Percentiles rank a stretch among this genome's conserved stretches.
These are phyloP conservation scores for Odontarrhena argentea DNA, from an alignment of 345 rosid species.

Conservation along the genomic window DNA sequence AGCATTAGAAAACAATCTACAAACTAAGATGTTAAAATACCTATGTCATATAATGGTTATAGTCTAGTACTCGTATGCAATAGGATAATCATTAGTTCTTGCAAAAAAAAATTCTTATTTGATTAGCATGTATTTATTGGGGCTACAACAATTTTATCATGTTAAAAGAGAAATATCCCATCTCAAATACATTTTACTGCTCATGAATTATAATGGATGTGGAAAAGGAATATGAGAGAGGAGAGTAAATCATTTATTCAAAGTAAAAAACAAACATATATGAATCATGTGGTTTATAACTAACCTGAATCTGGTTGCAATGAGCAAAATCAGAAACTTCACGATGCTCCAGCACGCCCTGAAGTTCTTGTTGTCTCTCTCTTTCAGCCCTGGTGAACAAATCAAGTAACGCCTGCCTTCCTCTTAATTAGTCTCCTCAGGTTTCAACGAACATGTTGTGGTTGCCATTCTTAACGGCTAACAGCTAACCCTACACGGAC, in stretches of 20 bases:
- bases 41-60: not conserved
- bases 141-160: not conserved
- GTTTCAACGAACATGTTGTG: slow-evolving; percentile 74
- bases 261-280: slow-evolving; percentile 13
- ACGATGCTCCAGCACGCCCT: slow-evolving; percentile 90
- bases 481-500: slow-evolving; percentile 56
- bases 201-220: not conserved
- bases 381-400: slow-evolving; percentile 85
- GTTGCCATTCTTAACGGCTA: slow-evolving; percentile 70
- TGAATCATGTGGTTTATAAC: slow-evolving; percentile 16
- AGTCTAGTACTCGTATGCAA: slow-evolving; percentile 11
- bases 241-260: not conserved
- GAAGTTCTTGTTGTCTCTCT: slow-evolving; percentile 88
- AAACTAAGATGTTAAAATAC: slow-evolving; percentile 1
- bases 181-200: not conserved
- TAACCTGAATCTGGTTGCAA: slow-evolving; percentile 96
- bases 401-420: slow-evolving; percentile 89
- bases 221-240: slow-evolving; percentile 4
- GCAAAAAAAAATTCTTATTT: not conserved
- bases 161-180: not conserved
- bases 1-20: slow-evolving; percentile 31
- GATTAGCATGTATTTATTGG: not conserved
- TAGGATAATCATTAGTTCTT: not conserved
- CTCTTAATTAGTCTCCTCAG: slow-evolving; percentile 80
- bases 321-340: slow-evolving; percentile 99